Percentiles rank a stretch among this genome's conserved stretches.
Evolutionary conservation across 805 yeast genomes (phyloP).

Genomic region (Saccharomycopsis sp.): DNA sequence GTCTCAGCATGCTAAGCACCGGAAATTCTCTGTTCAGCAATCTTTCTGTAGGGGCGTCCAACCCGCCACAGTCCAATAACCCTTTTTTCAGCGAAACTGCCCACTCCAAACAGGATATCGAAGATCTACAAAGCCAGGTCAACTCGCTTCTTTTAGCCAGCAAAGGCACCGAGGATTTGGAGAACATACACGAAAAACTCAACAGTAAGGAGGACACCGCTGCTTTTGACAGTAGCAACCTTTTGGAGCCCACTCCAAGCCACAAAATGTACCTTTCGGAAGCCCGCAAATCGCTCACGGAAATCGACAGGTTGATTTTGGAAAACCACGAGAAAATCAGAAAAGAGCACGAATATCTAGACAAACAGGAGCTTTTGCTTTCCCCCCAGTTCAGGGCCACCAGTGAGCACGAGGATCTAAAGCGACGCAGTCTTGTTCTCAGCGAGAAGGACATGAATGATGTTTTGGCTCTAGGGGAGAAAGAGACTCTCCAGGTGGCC

Average conservation of each 20-base stretch:
- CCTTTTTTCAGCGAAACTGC: background rate
- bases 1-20: background rate
- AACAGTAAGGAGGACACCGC: background rate
- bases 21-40: background rate
- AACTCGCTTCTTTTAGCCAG: background rate
- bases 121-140: background rate
- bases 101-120: background rate
- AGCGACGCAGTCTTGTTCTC: slow-evolving; percentile 11
- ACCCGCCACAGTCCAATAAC: background rate
- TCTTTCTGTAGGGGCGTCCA: background rate
- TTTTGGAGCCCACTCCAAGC: background rate
- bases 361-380: slow-evolving; percentile 12
- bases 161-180: background rate
- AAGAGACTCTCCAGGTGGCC: background rate
- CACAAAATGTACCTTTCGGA: background rate
- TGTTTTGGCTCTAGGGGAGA: too few relatives aligned
- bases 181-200: background rate
- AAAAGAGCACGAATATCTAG: slow-evolving; percentile 12
- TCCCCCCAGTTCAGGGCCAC: slow-evolving; percentile 13
- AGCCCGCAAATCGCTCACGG: background rate
- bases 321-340: slow-evolving; percentile 10
- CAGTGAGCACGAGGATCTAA: slow-evolving; percentile 13
- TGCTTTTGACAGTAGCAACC: too few relatives aligned
- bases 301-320: slow-evolving; percentile 7
- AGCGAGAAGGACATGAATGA: background rate